Conservation (phyloP, 225 moss, liverwort and hornwort species). For the Pleurozium schreberi region DNA sequence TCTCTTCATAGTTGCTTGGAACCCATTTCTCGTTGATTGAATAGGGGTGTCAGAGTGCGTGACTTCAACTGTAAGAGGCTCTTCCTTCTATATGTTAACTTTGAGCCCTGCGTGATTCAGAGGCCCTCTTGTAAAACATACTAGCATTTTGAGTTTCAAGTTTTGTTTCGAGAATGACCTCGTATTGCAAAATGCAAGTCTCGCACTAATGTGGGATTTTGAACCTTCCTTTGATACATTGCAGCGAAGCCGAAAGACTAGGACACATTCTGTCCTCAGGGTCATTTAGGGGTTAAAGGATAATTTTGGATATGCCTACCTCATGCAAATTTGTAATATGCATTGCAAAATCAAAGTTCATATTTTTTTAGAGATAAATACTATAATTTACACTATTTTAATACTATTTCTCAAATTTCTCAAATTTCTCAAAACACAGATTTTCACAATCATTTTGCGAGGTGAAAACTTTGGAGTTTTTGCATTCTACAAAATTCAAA, state of each 20-base stretch:
- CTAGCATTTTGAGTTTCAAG: background rate
- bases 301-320: background rate
- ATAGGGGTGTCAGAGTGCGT: background rate
- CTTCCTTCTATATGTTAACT: background rate
- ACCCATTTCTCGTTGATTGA: background rate
- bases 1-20: background rate
- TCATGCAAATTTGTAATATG: background rate
- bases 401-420: background rate
- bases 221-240: background rate
- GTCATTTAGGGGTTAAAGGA: too few relatives aligned
- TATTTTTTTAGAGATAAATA: background rate
- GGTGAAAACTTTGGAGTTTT: background rate
- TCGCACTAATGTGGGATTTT: background rate
- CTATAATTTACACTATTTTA: background rate
- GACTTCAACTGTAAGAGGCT: background rate
- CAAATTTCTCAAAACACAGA: background rate
- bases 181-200: background rate
- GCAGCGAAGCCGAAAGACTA: slow-evolving; percentile 41
- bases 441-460: background rate
- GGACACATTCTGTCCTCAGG: too few relatives aligned
- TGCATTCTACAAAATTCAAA: background rate
- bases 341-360: fast-evolving
- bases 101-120: background rate
- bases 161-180: background rate
- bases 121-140: background rate